phyloP scores from a whole-genome alignment of 2,329 filamentous ascomycete species.

The Sarocladium kiliense region DNA sequence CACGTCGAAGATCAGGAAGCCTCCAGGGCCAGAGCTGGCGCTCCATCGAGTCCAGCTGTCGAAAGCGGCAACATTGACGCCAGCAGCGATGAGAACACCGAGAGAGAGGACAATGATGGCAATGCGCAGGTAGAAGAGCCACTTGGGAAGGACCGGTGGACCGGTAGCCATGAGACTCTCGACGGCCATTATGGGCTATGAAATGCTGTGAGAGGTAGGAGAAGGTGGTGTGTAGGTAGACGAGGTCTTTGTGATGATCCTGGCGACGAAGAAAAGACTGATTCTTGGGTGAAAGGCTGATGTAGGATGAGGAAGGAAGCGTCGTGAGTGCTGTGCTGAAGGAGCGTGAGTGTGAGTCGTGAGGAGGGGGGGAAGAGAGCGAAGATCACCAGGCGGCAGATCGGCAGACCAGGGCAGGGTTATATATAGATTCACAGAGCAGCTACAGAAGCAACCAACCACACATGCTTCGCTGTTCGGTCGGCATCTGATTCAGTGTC shows the following conservation, averaged over 20 bases:
- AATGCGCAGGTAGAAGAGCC: conserved; percentile 31
- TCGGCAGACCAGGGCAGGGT: not conserved
- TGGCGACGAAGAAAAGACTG: conserved; percentile 8
- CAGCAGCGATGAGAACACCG: conserved; percentile 32
- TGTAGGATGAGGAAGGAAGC: conserved; percentile 3
- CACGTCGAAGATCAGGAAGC: conserved; percentile 43
- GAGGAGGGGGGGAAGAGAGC: not conserved
- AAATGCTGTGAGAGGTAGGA: not conserved
- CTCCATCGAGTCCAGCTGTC: conserved; percentile 17
- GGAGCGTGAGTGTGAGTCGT: not conserved
- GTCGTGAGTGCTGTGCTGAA: not conserved
- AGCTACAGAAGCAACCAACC: not conserved
- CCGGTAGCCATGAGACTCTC: conserved; percentile 30
- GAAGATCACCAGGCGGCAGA: not conserved
- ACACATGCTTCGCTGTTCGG: too few species aligned
- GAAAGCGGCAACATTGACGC: conserved; percentile 33
- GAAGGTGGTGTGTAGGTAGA: not conserved
- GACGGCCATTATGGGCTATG: conserved; percentile 4
- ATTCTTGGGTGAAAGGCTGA: too few species aligned
- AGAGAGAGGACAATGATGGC: conserved; percentile 34
- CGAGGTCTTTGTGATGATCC: not conserved
- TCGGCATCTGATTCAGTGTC: not conserved
- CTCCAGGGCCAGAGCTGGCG: conserved; percentile 27
- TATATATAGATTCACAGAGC: not conserved
- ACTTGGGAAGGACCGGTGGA: conserved; percentile 29